Percentiles rank a stretch among this genome's conserved stretches.
phyloP scores from a whole-genome alignment of 225 moss, liverwort and hornwort species.

The Neckera pumila region DNA sequence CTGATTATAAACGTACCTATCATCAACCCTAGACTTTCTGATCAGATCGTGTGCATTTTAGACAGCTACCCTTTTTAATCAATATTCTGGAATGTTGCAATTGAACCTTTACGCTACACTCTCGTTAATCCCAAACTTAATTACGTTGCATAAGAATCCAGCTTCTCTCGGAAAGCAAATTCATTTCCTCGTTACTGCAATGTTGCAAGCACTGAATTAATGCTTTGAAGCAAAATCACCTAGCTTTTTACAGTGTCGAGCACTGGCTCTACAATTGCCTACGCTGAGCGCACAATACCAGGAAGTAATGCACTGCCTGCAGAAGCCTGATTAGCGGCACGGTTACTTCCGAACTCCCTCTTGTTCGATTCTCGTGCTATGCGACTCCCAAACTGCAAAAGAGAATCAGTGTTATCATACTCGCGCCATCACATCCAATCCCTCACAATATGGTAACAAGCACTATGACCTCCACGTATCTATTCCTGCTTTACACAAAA shows the following conservation, averaged over 20 bases:
- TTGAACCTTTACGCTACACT: neutral
- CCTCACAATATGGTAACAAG: neutral
- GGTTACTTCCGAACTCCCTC: constrained; percentile 82
- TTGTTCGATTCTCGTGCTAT: constrained; percentile 91
- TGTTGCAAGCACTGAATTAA: neutral
- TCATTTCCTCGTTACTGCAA: neutral
- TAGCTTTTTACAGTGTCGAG: neutral
- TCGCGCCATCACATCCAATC: neutral
- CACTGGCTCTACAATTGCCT: neutral
- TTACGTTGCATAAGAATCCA: neutral
- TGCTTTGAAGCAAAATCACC: neutral
- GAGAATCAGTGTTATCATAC: neutral
- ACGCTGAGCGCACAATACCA: neutral
- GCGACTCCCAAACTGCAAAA: constrained; percentile 84
- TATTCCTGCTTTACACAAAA: neutral
- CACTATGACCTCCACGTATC: neutral
- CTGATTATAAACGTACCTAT: neutral
- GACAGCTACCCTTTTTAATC: too few species aligned
- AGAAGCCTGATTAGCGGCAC: constrained; percentile 89
- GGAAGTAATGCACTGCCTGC: constrained; percentile 70
- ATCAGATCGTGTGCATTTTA: neutral
- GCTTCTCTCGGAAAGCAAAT: neutral
- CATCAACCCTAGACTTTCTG: neutral
- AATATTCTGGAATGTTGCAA: too few species aligned
- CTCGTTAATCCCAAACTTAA: neutral